Evolutionary conservation across 306 rosid species (phyloP).

Genomic region (Urtica urens): DNA sequence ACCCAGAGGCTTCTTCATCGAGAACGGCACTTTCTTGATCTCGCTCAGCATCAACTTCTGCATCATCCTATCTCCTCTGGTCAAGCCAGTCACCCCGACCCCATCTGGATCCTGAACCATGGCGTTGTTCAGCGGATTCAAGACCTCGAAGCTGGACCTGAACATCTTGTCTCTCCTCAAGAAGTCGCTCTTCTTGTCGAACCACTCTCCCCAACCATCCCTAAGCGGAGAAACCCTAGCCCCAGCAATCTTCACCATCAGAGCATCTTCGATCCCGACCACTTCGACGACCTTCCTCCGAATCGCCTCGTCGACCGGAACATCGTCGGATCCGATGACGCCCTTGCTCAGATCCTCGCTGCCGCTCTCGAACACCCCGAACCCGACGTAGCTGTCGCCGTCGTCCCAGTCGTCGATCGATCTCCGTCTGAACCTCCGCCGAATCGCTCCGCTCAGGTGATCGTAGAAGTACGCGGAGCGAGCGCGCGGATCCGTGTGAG

Average conservation of each 20-base stretch:
- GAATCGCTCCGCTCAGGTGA: constrained; percentile 46
- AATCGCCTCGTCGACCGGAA: constrained; percentile 47
- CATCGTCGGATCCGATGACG: constrained; percentile 70
- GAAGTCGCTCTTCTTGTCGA: constrained; percentile 58
- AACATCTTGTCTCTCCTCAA: constrained; percentile 69
- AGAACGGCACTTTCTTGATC: constrained; percentile 45
- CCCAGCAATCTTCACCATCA: constrained; percentile 39
- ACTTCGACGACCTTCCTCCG: constrained; percentile 27
- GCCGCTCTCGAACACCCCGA: constrained; percentile 18
- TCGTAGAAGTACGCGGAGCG: constrained; percentile 54
- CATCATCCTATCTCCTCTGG: constrained; percentile 44
- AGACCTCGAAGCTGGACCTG: constrained; percentile 44
- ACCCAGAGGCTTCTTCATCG: constrained; percentile 22
- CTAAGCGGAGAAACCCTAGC: constrained; percentile 46
- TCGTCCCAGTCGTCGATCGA: constrained; percentile 34
- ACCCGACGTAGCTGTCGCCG: constrained; percentile 33
- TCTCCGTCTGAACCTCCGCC: constrained; percentile 38
- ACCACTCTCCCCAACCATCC: constrained; percentile 89
- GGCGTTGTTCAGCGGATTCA: constrained; percentile 58
- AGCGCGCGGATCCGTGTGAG: constrained; percentile 11
- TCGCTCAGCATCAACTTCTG: constrained; percentile 57
- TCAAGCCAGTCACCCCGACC: constrained; percentile 32
- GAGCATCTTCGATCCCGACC: constrained; percentile 46
- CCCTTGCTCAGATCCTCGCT: constrained; percentile 37
- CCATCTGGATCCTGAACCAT: constrained; percentile 76